Conservation (phyloP, 2,329 filamentous ascomycete genomes). For the Aspergillus pseudoglaucus region DNA sequence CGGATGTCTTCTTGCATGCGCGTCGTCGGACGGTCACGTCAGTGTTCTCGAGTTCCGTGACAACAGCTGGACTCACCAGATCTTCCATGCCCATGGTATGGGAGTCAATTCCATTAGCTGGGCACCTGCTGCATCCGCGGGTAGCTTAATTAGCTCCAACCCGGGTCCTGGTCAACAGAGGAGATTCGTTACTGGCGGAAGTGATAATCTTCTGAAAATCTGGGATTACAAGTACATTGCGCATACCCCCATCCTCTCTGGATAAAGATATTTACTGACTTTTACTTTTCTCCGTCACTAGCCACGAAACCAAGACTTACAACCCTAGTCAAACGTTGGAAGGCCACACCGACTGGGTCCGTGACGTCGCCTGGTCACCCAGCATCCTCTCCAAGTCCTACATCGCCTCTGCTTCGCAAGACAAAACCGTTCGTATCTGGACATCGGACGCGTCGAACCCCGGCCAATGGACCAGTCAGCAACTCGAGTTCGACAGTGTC, state of each 20-base stretch:
- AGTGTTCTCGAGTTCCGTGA: constrained; percentile 96
- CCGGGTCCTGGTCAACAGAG: constrained; percentile 59
- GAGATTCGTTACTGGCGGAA: constrained; percentile 89
- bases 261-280: constrained; percentile 1
- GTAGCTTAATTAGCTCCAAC: constrained; percentile 71
- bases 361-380: constrained; percentile 94
- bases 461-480: constrained; percentile 76
- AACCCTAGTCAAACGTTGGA: constrained; percentile 51
- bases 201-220: constrained; percentile 87
- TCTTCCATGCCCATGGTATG: constrained; percentile 85
- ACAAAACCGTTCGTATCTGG: constrained; percentile 97
- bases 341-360: constrained; percentile 93
- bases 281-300: constrained; percentile 1
- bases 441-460: constrained; percentile 64
- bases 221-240: constrained; percentile 67
- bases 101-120: constrained; percentile 95
- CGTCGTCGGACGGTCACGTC: constrained; percentile 87
- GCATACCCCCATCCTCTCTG: constrained; percentile 2
- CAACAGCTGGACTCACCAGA: constrained; percentile 81
- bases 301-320: constrained; percentile 48
- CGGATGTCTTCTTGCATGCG: constrained; percentile 89
- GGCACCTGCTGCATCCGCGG: constrained; percentile 79
- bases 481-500: constrained; percentile 78
- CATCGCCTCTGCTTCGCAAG: constrained; percentile 90
- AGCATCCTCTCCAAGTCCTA: constrained; percentile 93